Conservation (phyloP, 108 stramenopile genomes). For the Cyclostephanos invisitatus region DNA sequence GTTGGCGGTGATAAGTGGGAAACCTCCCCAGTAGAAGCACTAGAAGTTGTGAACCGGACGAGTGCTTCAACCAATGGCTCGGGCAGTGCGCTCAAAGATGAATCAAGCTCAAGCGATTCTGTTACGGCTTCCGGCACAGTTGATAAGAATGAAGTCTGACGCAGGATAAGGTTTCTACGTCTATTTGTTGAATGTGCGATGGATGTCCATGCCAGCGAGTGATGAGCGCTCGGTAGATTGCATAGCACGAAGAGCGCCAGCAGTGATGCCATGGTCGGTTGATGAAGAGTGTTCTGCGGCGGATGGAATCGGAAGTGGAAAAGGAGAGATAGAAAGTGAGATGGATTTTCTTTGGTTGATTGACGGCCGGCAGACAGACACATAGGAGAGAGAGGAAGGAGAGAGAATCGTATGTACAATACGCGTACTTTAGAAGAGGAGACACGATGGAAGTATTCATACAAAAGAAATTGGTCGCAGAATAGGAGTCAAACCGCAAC, state of each 20-base stretch:
- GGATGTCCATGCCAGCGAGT: conserved; percentile 1
- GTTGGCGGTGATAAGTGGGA: conserved; percentile 1
- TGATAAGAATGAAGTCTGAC: neutral
- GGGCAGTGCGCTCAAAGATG: conserved; percentile 20
- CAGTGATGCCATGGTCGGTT: conserved; percentile 1
- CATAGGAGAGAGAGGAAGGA: no score
- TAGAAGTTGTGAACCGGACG: conserved; percentile 28
- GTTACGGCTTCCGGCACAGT: no score
- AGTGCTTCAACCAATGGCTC: conserved; percentile 24
- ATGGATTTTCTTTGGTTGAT: no score
- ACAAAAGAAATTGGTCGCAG: no score
- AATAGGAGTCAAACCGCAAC: neutral
- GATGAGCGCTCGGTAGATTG: conserved; percentile 1
- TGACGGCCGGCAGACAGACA: no score
- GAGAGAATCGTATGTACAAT: no score
- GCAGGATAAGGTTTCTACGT: neutral
- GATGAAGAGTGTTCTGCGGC: no score
- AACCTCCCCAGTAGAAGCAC: neutral
- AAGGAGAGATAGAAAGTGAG: no score
- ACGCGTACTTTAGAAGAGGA: no score
- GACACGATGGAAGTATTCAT: no score
- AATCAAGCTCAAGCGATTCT: conserved; percentile 8
- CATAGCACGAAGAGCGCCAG: conserved; percentile 3
- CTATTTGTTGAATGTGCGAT: neutral
- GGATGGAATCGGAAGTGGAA: no score